Conservation (phyloP, 2,329 filamentous ascomycete genomes). For the Stemphylium lycopersici region DNA sequence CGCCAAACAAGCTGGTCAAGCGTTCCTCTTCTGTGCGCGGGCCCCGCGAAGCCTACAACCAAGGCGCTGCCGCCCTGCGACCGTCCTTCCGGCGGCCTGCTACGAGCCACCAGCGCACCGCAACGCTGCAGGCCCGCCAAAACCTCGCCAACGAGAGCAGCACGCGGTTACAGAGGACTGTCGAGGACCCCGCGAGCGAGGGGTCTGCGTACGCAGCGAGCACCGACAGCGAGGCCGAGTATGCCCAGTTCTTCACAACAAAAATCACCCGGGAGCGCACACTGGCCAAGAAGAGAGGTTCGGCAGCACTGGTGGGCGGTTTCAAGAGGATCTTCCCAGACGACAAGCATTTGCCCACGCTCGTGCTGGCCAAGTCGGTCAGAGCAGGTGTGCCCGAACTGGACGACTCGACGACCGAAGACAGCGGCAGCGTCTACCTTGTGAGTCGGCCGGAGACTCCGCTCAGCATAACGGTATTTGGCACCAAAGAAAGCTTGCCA, state of each 20-base stretch:
- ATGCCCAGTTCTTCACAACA: conserved; percentile 47
- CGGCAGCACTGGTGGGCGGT: conserved; percentile 45
- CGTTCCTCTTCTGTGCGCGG: conserved; percentile 65
- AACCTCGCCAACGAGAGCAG: conserved; percentile 16
- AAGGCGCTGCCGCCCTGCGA: conserved; percentile 65
- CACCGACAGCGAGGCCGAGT: conserved; percentile 40
- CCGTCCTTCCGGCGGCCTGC: conserved; percentile 73
- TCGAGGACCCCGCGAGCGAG: conserved; percentile 30
- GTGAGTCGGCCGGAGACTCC: conserved; percentile 49
- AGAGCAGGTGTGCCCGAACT: conserved; percentile 40
- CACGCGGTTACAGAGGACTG: conserved; percentile 38
- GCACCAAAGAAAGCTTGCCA: conserved; percentile 28
- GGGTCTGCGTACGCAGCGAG: conserved; percentile 24
- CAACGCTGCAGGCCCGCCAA: conserved; percentile 65
- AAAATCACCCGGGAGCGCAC: conserved; percentile 44
- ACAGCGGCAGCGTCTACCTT: conserved; percentile 48
- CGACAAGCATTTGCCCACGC: conserved; percentile 53
- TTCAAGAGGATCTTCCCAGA: conserved; percentile 55
- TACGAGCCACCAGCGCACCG: conserved; percentile 79
- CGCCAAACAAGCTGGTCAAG: conserved; percentile 80
- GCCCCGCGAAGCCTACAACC: conserved; percentile 52
- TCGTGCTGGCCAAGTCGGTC: conserved; percentile 55
- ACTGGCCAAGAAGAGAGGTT: conserved; percentile 50
- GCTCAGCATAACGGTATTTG: conserved; percentile 38
- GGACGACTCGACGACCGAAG: conserved; percentile 47